Conservation (phyloP, 2,329 filamentous ascomycete species). For the Ceratocystis eucalypticola region DNA sequence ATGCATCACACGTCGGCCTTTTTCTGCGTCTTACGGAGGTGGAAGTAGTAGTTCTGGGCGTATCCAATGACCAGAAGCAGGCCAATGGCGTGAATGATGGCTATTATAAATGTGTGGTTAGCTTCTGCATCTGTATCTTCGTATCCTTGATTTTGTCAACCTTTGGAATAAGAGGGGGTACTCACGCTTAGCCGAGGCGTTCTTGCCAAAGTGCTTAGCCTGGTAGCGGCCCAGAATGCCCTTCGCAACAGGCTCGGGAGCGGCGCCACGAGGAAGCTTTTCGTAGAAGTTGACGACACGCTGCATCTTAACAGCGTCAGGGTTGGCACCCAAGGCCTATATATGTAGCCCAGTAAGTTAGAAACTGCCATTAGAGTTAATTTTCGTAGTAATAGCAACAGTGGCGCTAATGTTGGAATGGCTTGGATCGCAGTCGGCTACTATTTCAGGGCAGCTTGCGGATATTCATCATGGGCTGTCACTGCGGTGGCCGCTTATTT, state of each 20-base stretch:
- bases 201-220: constrained; percentile 88
- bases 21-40: constrained; percentile 60
- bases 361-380: neutral
- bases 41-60: constrained; percentile 99
- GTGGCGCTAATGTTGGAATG: too few species aligned
- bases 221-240: constrained; percentile 84
- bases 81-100: constrained; percentile 74
- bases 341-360: neutral
- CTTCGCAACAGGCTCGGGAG: constrained; percentile 67
- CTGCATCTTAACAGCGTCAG: constrained; percentile 95
- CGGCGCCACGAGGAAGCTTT: constrained; percentile 85
- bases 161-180: constrained; percentile 27
- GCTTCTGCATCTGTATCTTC: neutral
- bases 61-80: constrained; percentile 73
- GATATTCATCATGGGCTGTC: too few species aligned
- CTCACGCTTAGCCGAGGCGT: constrained; percentile 71
- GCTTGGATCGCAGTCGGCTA: too few species aligned
- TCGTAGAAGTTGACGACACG: constrained; percentile 98
- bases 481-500: too few species aligned
- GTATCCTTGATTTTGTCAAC: neutral
- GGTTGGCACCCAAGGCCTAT: constrained; percentile 84
- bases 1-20: too few species aligned
- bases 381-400: neutral
- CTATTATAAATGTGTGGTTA: constrained; percentile 34
- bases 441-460: too few species aligned